These are phyloP conservation scores for Pulicaria dysenterica DNA, from an alignment of 129 eudicot species.

Conservation along the genomic window DNA sequence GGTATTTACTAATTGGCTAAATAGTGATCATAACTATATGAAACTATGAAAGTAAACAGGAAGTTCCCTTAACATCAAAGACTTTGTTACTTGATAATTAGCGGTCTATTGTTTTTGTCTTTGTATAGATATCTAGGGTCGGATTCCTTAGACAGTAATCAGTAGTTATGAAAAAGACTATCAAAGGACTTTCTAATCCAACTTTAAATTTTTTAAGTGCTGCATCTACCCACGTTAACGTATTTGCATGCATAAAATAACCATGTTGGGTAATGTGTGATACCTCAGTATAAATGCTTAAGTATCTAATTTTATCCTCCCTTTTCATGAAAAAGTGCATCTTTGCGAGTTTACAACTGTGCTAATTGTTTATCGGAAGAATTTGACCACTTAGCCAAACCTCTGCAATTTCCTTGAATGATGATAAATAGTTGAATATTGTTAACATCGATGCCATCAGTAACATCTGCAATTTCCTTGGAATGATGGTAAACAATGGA, in stretches of 20 bases:
- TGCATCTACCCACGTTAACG: not conserved
- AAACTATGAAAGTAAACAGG: not conserved
- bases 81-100: conserved; percentile 15
- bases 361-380: not conserved
- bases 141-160: not conserved
- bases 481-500: no score
- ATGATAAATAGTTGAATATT: no score
- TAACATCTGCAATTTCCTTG: no score
- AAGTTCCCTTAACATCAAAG: not conserved
- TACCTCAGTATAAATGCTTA: not conserved
- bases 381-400: not conserved
- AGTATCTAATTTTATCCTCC: not conserved
- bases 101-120: not conserved
- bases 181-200: not conserved
- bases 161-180: not conserved
- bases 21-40: not conserved
- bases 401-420: no score
- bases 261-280: not conserved
- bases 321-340: not conserved
- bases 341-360: not conserved
- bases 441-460: no score
- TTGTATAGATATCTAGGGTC: conserved; percentile 1
- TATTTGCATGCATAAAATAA: not conserved
- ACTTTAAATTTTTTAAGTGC: not conserved
- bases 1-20: conserved; percentile 19